A percentile compares a stretch with the other conserved stretches of the same genome.
These are phyloP conservation scores for Firmiana major DNA, from an alignment of 345 rosid genomes.

Conservation along the genomic window DNA sequence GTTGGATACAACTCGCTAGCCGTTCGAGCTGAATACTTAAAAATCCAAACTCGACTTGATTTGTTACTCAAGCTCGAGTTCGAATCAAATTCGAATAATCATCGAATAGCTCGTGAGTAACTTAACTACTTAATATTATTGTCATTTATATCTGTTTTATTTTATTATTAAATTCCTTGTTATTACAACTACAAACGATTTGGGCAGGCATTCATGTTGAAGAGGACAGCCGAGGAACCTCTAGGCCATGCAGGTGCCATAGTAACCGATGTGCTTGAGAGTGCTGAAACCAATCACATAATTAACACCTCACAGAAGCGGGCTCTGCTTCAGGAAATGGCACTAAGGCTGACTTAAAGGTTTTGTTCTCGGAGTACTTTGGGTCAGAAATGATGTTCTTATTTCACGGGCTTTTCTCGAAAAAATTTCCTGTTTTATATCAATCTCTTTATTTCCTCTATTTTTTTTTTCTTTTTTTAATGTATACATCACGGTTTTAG, in stretches of 20 bases:
- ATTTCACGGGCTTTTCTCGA: background rate
- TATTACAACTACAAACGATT: background rate
- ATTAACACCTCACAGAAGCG: conserved; percentile 89
- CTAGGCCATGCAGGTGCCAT: conserved; percentile 95
- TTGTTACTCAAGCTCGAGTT: no score
- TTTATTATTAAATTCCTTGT: background rate
- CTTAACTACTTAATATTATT: no score
- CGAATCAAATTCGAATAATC: no score
- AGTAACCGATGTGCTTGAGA: conserved; percentile 84
- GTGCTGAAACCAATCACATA: conserved; percentile 77
- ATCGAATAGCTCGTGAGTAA: no score
- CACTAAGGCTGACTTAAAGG: conserved; percentile 63
- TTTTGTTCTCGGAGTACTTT: background rate
- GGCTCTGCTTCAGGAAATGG: conserved; percentile 96
- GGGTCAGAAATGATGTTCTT: background rate
- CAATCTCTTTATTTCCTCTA: background rate
- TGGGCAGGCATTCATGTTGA: conserved; percentile 90
- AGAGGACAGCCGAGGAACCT: conserved; percentile 83
- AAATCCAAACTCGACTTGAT: no score
- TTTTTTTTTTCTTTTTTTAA: background rate
- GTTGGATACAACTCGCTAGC: no score
- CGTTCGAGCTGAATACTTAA: no score
- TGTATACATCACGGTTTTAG: conserved; percentile 2
- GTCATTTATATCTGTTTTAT: background rate
- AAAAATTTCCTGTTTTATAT: background rate